These are phyloP conservation scores for Coprinopsis sp. DNA, from an alignment of 768 basidiomycete species.

Conservation along the genomic window DNA sequence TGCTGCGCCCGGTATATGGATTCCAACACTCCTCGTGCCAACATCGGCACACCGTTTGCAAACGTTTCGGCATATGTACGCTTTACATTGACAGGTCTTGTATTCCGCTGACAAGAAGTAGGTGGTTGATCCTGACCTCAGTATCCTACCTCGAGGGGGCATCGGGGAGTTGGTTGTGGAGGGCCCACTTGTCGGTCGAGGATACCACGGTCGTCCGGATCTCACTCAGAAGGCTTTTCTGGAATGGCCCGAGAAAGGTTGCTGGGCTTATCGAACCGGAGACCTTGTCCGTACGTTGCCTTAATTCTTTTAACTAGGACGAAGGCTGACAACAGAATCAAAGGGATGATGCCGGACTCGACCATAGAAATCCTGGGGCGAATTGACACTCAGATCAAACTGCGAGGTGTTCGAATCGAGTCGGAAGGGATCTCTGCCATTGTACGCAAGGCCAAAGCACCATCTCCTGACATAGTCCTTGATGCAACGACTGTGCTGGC, in stretches of 20 bases:
- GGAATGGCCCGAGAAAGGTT: constrained; percentile 37
- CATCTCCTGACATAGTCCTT: constrained; percentile 21
- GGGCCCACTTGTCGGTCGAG: constrained; percentile 46
- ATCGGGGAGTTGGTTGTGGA: constrained; percentile 47
- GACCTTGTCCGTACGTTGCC: constrained; percentile 37
- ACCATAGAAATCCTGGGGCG: constrained; percentile 47
- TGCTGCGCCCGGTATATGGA: constrained; percentile 44
- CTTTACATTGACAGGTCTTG: background rate
- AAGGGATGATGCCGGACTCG: constrained; percentile 46
- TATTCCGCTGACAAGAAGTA: constrained; percentile 21
- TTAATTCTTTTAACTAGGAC: background rate
- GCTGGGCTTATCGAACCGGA: constrained; percentile 45
- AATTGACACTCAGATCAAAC: constrained; percentile 48
- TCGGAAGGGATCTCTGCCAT: constrained; percentile 47
- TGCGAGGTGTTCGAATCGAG: constrained; percentile 52
- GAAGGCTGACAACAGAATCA: background rate
- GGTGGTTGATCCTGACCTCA: constrained; percentile 39
- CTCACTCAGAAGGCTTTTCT: constrained; percentile 42
- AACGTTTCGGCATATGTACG: constrained; percentile 32
- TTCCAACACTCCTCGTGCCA: constrained; percentile 33
- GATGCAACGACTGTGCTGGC: constrained; percentile 40
- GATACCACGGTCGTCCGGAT: constrained; percentile 42
- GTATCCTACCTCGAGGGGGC: constrained; percentile 39
- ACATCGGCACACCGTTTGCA: constrained; percentile 40
- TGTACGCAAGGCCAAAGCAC: constrained; percentile 27